Evolutionary conservation across 768 basidiomycete species (phyloP).

Genomic region (Coprinellus aureogranulatus): DNA sequence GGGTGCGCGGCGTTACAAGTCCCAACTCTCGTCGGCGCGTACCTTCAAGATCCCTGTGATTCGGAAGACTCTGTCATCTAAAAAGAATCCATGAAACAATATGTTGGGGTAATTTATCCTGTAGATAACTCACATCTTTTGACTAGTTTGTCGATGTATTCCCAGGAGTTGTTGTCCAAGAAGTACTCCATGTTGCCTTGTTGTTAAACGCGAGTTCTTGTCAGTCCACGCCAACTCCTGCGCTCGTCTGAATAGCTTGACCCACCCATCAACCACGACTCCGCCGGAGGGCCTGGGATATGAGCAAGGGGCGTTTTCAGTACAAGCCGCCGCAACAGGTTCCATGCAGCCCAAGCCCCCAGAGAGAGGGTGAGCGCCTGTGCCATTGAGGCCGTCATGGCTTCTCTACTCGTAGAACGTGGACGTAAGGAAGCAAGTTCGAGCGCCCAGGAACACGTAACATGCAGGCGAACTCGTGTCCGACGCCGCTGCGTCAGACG

Average conservation of each 20-base stretch:
- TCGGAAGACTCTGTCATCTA: too few species aligned
- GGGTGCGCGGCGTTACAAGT: neutral
- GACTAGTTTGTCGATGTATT: neutral
- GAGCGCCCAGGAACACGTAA: too few species aligned
- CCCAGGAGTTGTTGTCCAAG: neutral
- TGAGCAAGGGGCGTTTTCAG: neutral
- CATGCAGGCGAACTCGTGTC: too few species aligned
- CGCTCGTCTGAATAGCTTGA: neutral
- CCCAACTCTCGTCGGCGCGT: neutral
- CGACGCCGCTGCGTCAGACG: too few species aligned
- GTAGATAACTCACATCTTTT: neutral
- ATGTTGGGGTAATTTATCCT: neutral
- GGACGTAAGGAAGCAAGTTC: too few species aligned
- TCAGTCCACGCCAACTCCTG: neutral
- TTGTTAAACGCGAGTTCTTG: neutral
- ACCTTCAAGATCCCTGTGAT: neutral
- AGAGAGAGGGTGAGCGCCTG: neutral
- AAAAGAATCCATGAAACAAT: neutral
- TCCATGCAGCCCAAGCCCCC: neutral
- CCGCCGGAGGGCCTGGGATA: neutral
- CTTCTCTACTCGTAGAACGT: too few species aligned
- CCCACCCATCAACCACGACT: neutral
- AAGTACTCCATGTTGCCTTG: neutral
- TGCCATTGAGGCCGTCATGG: neutral
- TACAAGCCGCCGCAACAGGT: neutral